These are phyloP conservation scores for Calonectria fujianensis DNA, from an alignment of 2,329 filamentous ascomycete genomes.

Conservation along the genomic window DNA sequence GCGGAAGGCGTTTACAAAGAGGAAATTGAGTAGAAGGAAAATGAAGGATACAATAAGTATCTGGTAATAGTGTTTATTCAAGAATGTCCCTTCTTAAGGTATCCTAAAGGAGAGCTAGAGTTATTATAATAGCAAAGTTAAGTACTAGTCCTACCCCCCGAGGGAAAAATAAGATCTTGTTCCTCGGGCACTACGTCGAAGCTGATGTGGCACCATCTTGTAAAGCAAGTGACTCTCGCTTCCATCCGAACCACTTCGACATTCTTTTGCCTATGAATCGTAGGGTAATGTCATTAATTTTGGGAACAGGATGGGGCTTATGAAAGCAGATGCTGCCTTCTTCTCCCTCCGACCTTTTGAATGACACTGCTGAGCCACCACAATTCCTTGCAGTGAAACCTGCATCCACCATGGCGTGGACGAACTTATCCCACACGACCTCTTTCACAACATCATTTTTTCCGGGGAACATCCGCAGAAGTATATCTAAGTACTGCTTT, in stretches of 20 bases:
- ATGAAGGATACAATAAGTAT: no score
- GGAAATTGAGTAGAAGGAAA: no score
- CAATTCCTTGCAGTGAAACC: conserved; percentile 31
- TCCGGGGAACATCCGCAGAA: conserved; percentile 31
- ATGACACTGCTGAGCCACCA: conserved; percentile 28
- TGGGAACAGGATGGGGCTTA: conserved; percentile 32
- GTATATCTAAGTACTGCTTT: conserved; percentile 22
- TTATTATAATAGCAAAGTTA: background rate
- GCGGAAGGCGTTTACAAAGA: no score
- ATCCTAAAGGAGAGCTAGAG: background rate
- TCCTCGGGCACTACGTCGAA: background rate
- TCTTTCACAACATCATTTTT: conserved; percentile 25
- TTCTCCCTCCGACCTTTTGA: conserved; percentile 21
- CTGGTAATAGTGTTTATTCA: no score
- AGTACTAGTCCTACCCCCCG: background rate
- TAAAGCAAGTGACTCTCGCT: conserved; percentile 57
- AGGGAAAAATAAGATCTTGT: background rate
- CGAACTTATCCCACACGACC: conserved; percentile 32
- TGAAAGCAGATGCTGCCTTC: conserved; percentile 35
- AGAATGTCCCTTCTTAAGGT: no score
- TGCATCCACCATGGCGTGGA: conserved; percentile 37
- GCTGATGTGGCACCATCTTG: background rate
- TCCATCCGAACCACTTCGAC: conserved; percentile 31
- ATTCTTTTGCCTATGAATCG: conserved; percentile 28
- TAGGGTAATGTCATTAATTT: conserved; percentile 36